Conservation (phyloP, 805 yeast genomes). For the Pichia paraexigua region DNA sequence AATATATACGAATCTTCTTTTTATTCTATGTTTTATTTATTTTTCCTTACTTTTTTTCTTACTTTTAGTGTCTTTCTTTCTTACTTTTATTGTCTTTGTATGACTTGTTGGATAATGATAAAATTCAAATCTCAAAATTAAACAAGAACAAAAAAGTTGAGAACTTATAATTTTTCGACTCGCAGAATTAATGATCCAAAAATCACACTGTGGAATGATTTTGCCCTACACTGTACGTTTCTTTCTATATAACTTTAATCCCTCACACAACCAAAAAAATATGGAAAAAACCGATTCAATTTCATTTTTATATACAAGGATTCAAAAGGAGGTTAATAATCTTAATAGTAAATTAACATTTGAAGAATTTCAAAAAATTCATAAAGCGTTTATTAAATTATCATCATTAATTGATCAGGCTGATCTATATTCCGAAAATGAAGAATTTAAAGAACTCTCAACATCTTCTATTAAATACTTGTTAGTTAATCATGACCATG, state of each 20-base stretch:
- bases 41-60: no score
- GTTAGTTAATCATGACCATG: slow-evolving; percentile 5
- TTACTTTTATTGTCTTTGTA: neutral
- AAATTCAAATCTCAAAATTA: neutral
- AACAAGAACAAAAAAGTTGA: neutral
- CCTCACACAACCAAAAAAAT: neutral
- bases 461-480: slow-evolving; percentile 3
- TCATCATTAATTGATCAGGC: slow-evolving; percentile 1
- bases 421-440: slow-evolving; percentile 11
- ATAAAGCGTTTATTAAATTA: slow-evolving; percentile 7
- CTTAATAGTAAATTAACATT: neutral
- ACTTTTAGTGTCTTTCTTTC: no score
- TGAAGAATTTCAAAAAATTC: slow-evolving; percentile 9
- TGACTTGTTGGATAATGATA: neutral
- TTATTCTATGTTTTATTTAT: no score
- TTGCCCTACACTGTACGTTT: neutral
- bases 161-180: neutral
- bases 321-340: neutral
- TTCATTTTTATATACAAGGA: neutral
- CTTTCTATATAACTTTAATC: neutral
- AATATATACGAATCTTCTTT: neutral
- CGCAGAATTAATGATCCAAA: neutral
- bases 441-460: slow-evolving; percentile 8
- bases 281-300: neutral
- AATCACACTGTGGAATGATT: no score